Base-by-base conservation (phyloP, 768 basidiomycete species). In the Psilocybe cubensis region DNA sequence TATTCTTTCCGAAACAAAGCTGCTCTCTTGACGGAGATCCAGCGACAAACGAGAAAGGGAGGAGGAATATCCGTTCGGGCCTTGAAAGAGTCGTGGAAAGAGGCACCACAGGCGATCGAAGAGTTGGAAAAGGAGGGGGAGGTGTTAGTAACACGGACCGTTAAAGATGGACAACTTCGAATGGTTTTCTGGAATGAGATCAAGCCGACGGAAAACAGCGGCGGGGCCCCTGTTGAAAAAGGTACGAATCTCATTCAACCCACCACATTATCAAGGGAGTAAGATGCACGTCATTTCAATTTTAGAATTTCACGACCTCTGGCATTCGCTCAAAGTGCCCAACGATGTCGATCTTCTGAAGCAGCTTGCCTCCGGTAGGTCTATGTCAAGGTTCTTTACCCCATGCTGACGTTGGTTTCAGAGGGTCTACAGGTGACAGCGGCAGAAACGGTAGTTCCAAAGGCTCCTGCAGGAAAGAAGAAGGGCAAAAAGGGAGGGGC, bases 121-220 rank as follows among this genome's bases (percentile, higher is more conserved):
- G 92, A 95, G 70, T 79, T 96, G n/a, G 92, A 94, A 70, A 84
- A 89, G 66, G 89, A 92, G 64, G 93, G 92, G 0, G 90, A 94
- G 54, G 91, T 94, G 1, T 80, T 94, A 38, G 90, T 94, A n/a
- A 95, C 91, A 17, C 81, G 94, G 43, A 91, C 91, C 0, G 74
- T 83, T 46, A 95, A 93, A 68, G 92, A 95, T 64, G 89, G 89
- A 0, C 88, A 91, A 62, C 74, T 91, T 67, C 82, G 87, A 50
- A 89, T 91, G 85, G 92, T 93, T 1, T 94, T 93, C 64, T 94
- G 89, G 88, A 95, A 95, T 61, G 92, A 95, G 71, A 83, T 94
- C 58, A 90, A 91, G 66, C 86, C 88, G 1, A 84, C 79, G 24
- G 88, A 90, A 60, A 87, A 91, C 42, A 79, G 74, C 47, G 91